These are phyloP conservation scores for Nakazawaea wyomingensis DNA, from an alignment of 805 yeast genomes.

Conservation along the genomic window DNA sequence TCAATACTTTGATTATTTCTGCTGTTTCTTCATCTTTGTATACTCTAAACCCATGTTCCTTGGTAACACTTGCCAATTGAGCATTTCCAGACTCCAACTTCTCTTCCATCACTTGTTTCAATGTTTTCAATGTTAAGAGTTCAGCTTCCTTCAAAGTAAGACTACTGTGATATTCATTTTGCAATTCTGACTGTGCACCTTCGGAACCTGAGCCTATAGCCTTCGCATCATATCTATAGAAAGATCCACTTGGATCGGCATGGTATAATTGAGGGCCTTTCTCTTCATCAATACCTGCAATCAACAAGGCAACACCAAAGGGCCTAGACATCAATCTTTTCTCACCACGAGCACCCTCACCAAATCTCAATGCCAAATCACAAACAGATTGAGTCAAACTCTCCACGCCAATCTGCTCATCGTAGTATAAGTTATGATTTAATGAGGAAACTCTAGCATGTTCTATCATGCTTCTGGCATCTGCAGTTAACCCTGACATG, in stretches of 20 bases:
- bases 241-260: constrained; percentile 99
- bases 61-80: constrained; percentile 90
- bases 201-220: constrained; percentile 99
- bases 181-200: constrained; percentile 97
- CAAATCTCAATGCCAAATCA: constrained; percentile 92
- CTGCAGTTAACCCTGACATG: constrained; percentile 98
- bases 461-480: constrained; percentile 97
- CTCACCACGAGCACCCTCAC: constrained; percentile 96
- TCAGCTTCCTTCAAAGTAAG: constrained; percentile 92
- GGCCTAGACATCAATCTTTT: constrained; percentile 96
- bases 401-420: constrained; percentile 89
- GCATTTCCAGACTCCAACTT: constrained; percentile 92
- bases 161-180: constrained; percentile 92
- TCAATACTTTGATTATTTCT: constrained; percentile 69
- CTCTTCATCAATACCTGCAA: constrained; percentile 90
- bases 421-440: constrained; percentile 84
- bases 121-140: constrained; percentile 75
- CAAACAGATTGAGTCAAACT: constrained; percentile 94
- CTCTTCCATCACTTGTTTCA: constrained; percentile 99
- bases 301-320: constrained; percentile 93
- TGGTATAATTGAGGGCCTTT: constrained; percentile 95
- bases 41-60: constrained; percentile 77
- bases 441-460: constrained; percentile 91
- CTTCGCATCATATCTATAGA: constrained; percentile 95
- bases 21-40: constrained; percentile 81